Conservation (phyloP, 495 filamentous ascomycete genomes). For the Xylaria telfairii region DNA sequence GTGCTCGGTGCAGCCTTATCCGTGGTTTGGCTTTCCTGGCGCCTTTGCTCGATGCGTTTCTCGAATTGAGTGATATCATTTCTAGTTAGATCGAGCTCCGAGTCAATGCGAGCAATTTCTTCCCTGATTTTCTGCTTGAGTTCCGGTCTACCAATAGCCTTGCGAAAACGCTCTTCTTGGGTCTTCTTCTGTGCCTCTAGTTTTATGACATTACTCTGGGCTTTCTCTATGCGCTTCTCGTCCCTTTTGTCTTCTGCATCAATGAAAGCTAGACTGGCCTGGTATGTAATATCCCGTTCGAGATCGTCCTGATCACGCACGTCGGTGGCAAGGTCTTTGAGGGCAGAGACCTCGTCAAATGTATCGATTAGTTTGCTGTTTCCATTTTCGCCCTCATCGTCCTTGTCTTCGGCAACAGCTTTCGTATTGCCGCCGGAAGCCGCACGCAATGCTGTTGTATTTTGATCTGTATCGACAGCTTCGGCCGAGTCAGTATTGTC, state of each 20-base stretch:
- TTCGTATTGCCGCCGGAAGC: neutral
- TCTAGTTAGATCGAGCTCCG: conserved; percentile 63
- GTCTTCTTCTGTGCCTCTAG: conserved; percentile 50
- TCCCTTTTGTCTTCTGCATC: conserved; percentile 90
- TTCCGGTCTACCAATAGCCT: conserved; percentile 44
- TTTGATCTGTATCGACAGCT: neutral
- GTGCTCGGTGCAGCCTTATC: conserved; percentile 46
- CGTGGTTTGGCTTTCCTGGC: conserved; percentile 54
- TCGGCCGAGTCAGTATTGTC: neutral
- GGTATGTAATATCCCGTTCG: conserved; percentile 71
- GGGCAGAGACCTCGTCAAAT: conserved; percentile 63
- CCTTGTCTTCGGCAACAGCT: neutral
- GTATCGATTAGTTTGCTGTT: neutral
- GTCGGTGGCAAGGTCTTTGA: conserved; percentile 71
- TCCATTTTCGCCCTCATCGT: neutral
- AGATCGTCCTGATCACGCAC: conserved; percentile 86
- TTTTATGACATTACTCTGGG: conserved; percentile 63
- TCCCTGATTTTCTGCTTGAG: conserved; percentile 57
- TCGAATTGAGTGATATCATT: conserved; percentile 80
- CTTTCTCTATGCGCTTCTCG: conserved; percentile 82
- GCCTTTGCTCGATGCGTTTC: conserved; percentile 75
- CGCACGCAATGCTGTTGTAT: neutral
- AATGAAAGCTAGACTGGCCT: conserved; percentile 78
- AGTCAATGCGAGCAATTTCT: conserved; percentile 68
- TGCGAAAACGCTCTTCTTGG: conserved; percentile 50